phyloP scores from a whole-genome alignment of 352 stramenopile species.

The Pythium aristosporum region DNA sequence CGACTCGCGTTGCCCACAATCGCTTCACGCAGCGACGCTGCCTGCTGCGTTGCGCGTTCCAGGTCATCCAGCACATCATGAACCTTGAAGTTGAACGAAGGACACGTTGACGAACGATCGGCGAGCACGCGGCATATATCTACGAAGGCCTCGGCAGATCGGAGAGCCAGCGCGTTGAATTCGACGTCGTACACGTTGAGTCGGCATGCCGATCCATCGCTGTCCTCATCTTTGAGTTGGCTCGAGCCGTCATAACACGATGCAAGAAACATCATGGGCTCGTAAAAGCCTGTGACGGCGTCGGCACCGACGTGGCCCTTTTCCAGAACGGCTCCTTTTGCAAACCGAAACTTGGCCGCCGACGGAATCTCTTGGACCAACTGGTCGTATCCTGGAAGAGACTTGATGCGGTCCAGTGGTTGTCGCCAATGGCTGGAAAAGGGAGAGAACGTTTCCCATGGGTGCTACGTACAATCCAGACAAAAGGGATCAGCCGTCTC shows the following conservation, averaged over 20 bases:
- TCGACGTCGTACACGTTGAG: conserved; percentile 76
- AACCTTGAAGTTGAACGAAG: conserved; percentile 38
- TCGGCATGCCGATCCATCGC: conserved; percentile 2
- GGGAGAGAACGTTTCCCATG: conserved; percentile 83
- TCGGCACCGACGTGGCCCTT: conserved; percentile 26
- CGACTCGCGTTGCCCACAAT: conserved; percentile 46
- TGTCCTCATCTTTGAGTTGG: neutral
- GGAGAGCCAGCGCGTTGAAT: conserved; percentile 78
- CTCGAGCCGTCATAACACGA: conserved; percentile 15
- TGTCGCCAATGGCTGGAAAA: conserved; percentile 67
- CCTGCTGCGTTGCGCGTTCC: conserved; percentile 29
- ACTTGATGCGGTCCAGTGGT: conserved; percentile 48
- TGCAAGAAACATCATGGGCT: conserved; percentile 82
- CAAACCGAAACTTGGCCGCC: conserved; percentile 51
- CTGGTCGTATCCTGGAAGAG: conserved; percentile 38
- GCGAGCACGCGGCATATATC: conserved; percentile 66
- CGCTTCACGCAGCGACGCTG: conserved; percentile 32
- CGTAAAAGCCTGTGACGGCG: conserved; percentile 57
- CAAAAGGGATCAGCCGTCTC: neutral
- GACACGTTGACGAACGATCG: conserved; percentile 61
- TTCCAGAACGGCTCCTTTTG: conserved; percentile 37
- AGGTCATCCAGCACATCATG: conserved; percentile 51
- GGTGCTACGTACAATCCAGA: conserved; percentile 44
- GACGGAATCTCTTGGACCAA: conserved; percentile 49
- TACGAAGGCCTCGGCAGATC: conserved; percentile 54